Conservation (phyloP, 352 stramenopile genomes). For the Globisporangium viniferum region DNA sequence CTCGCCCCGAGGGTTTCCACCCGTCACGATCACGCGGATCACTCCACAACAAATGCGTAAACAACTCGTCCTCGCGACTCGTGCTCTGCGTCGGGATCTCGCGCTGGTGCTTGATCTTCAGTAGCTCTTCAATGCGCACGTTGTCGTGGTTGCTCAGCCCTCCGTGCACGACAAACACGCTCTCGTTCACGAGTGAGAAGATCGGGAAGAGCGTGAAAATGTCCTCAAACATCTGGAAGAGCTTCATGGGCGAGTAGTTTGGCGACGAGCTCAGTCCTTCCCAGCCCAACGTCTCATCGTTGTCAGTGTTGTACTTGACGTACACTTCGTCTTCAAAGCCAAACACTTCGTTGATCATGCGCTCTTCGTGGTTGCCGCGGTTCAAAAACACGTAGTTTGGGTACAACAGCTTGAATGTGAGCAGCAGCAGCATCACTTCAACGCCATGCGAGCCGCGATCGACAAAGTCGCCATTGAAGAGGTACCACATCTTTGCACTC, state of each 20-base stretch:
- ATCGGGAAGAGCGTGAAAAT: conserved; percentile 89
- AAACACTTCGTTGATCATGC: conserved; percentile 91
- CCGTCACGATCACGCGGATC: conserved; percentile 76
- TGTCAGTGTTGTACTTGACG: conserved; percentile 73
- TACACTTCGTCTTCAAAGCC: conserved; percentile 86
- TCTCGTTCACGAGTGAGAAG: conserved; percentile 87
- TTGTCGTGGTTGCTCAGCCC: conserved; percentile 85
- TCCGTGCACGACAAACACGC: conserved; percentile 93
- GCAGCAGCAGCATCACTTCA: conserved; percentile 90
- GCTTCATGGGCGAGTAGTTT: conserved; percentile 70
- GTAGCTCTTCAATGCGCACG: conserved; percentile 86
- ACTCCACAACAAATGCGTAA: conserved; percentile 91
- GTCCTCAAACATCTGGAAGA: conserved; percentile 85
- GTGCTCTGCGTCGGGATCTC: conserved; percentile 85
- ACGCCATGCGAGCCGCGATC: conserved; percentile 90
- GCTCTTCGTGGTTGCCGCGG: conserved; percentile 94
- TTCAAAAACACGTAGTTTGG: conserved; percentile 91
- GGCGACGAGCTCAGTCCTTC: conserved; percentile 54
- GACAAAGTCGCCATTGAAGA: conserved; percentile 97
- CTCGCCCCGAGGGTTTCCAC: conserved; percentile 64
- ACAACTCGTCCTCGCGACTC: conserved; percentile 83
- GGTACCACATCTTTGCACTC: conserved; percentile 85
- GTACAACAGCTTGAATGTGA: conserved; percentile 89
- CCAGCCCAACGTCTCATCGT: conserved; percentile 67
- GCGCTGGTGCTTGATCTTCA: conserved; percentile 78